Base-by-base conservation (phyloP, 169 alveolate species). In the Cryptosporidium canis region DNA sequence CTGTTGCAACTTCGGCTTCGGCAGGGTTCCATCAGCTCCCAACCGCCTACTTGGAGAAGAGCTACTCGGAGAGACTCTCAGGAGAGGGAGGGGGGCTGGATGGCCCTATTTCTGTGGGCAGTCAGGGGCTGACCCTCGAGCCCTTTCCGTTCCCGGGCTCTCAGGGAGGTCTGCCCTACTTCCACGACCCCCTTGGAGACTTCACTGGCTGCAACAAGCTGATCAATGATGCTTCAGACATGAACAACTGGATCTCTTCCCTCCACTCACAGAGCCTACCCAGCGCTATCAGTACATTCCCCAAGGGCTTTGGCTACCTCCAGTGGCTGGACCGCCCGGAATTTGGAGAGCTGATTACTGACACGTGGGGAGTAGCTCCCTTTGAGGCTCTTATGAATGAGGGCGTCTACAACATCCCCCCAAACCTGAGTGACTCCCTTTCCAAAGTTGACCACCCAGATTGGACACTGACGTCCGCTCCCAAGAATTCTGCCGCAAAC, bases 1-100 rank as follows among this genome's bases (percentile, higher is more conserved):
- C 87, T 77, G 87, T 58, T 39, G 87, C 72, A 77, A 58, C 87
- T 2, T 58, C 71, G 72, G 56, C 63, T 77, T 58, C 87, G 39
- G 87, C 87, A 58, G 87, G 72, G 48, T 77, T 55, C 39, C 2
- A 44, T 12, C 55, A 43, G 0, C 63, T 63, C 70, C 29, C 21
- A 21, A 16, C 21, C 5, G n/a, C 24, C 58, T 43, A 37, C n/a
- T 37, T 56, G 67, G 67, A 61, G 27, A 61, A 61, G 45, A 44
- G 68, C 21, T 6, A 8, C 47, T 35, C 68, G 5, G 68, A 61
- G 1, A 61, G 12, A 24, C 68, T 16, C 9, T n/a, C 68, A n/a
- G 12, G 7, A 31, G n/a, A n/a, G n/a, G n/a, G n/a, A n/a, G n/a
- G n/a, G n/a, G n/a, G n/a, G n/a, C n/a, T n/a, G n/a, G n/a, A n/a